Conservation (phyloP, 2,329 filamentous ascomycete genomes). For the Fusarium secorum region DNA sequence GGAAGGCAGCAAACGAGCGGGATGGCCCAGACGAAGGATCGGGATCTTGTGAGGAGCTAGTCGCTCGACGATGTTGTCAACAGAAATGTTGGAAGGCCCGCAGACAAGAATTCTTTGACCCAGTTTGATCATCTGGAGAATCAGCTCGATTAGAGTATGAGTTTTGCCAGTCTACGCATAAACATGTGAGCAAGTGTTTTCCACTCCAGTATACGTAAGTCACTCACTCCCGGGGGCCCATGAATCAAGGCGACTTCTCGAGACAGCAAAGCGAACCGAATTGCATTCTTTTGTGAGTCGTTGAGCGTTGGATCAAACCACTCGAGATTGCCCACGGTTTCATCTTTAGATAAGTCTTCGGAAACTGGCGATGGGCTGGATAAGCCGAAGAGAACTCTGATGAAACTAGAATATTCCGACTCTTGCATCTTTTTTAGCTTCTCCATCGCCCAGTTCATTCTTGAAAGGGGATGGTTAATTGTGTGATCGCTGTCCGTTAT, state of each 20-base stretch:
- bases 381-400: constrained; percentile 69
- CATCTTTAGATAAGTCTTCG: constrained; percentile 51
- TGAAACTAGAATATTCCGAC: constrained; percentile 65
- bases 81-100: constrained; percentile 94
- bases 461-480: constrained; percentile 34
- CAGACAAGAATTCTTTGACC: constrained; percentile 86
- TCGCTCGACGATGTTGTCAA: constrained; percentile 97
- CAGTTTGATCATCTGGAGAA: constrained; percentile 83
- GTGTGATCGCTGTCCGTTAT: not conserved
- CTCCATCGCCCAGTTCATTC: constrained; percentile 71
- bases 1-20: constrained; percentile 85
- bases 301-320: constrained; percentile 71
- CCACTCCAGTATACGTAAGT: not conserved
- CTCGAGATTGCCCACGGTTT: constrained; percentile 57
- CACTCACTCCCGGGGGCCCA: constrained; percentile 80
- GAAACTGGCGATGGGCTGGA: constrained; percentile 60
- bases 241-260: constrained; percentile 89
- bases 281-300: constrained; percentile 72
- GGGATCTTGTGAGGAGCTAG: constrained; percentile 84
- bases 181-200: not conserved
- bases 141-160: constrained; percentile 93
- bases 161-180: constrained; percentile 82
- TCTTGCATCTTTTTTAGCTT: constrained; percentile 65
- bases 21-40: constrained; percentile 90
- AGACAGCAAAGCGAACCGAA: constrained; percentile 83